A percentile compares a stretch with the other conserved stretches of the same genome.
phyloP scores from a whole-genome alignment of 805 yeast genomes.

The Lipomyces anomalus region DNA sequence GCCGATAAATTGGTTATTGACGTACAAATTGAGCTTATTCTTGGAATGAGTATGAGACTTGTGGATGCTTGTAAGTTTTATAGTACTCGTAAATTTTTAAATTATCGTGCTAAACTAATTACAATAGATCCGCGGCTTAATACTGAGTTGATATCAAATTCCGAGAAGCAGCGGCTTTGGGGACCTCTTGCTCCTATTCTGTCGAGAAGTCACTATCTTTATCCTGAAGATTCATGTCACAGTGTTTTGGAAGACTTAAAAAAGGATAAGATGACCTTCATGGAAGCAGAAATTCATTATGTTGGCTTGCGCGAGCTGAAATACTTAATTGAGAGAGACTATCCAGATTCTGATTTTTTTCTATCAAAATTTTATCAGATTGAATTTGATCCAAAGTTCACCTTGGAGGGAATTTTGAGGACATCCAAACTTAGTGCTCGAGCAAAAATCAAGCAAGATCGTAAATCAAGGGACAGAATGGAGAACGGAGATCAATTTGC shows the following conservation, averaged over 20 bases:
- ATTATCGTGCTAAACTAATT: neutral
- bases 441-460: too few species aligned
- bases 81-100: neutral
- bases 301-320: neutral
- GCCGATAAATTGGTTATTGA: neutral
- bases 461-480: too few species aligned
- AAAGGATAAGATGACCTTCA: neutral
- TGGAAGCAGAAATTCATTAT: neutral
- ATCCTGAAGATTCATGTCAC: neutral
- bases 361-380: neutral
- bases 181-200: neutral
- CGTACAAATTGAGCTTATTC: neutral
- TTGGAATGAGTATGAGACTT: neutral
- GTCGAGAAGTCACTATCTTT: neutral
- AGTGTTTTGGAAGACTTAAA: neutral
- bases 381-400: neutral
- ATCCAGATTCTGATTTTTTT: neutral
- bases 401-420: too few species aligned
- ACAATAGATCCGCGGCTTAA: neutral
- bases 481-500: too few species aligned
- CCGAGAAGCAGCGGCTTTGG: conserved; percentile 2
- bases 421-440: too few species aligned
- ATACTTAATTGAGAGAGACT: neutral
- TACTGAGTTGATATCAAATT: neutral
- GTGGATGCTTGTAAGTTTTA: neutral